Evolutionary conservation across 495 filamentous ascomycete species (phyloP), one percentile per base, ranked within the genome.

Genomic region (Aspergillus panamensis): DNA sequence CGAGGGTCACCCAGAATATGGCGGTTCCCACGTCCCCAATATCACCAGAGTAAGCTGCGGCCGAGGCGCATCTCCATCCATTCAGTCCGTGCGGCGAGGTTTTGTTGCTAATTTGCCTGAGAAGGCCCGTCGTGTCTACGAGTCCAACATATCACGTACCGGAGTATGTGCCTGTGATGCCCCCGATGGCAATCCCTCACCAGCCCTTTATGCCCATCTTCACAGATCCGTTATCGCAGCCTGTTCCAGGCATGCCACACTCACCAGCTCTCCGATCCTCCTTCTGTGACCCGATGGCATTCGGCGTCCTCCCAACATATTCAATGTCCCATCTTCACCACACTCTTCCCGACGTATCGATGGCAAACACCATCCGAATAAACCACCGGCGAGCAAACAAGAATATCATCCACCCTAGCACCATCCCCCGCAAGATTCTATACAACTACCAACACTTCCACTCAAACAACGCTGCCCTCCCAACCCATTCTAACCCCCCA

Each of bases 1-100:
- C 75, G 12, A 60, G 56, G 25, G 62, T 60, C 12, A 47, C 66
- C 14, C 67, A 63, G 32, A 77, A 62, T 30, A 52, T 68, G 59
- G 58, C 66, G 37, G 53, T 74, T 12, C 75, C 75, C 0, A 64
- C 71, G 1, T 75, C 75, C 30, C 73, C 74, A 0, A 67, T 77
- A 37, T 69, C 72, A 13, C 66, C 75, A 35, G 72, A 74, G 75
- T 77, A 61, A 60, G 73, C 50, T 37, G 32, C 31, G 9, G 31
- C n/a, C 13, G 39, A 14, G 3, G 20, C 8, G 16, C 1, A 43
- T n/a, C 20, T 33, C 16, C 29, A 39, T 40, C 30, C 25, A 25
- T 25, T 25, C 25, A 5, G 25, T 25, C 25, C 2, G 25, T 25
- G 25, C 5, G 25, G 25, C 5, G 30, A 47, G 14, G 4, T 45